A percentile compares a stretch with the other conserved stretches of the same genome.
Evolutionary conservation across 2,329 filamentous ascomycete species (phyloP).

Genomic region (Colletotrichum cordylinicola): DNA sequence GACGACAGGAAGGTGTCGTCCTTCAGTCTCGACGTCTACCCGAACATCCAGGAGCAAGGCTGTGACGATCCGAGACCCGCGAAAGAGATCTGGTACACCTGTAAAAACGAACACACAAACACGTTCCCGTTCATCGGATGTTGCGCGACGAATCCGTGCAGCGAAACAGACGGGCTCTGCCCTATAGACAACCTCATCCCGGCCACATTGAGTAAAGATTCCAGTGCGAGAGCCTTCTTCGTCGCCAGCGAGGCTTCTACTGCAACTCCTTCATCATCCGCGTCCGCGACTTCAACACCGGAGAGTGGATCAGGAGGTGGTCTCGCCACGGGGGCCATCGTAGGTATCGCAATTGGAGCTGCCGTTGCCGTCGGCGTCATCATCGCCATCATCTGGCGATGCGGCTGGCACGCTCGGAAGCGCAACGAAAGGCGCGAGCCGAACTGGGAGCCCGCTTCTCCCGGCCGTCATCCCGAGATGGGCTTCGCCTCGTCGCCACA

Average conservation of each 20-base stretch:
- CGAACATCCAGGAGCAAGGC: constrained; percentile 33
- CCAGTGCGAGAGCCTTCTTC: constrained; percentile 13
- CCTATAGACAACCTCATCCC: constrained; percentile 26
- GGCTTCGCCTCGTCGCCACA: background rate
- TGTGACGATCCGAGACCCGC: constrained; percentile 29
- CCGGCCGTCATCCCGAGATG: constrained; percentile 11
- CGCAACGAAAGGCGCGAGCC: constrained; percentile 16
- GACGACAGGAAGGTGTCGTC: constrained; percentile 29
- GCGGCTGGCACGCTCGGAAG: constrained; percentile 17
- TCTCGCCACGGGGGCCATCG: constrained; percentile 18
- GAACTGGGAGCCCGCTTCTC: constrained; percentile 2
- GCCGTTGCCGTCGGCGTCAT: constrained; percentile 10
- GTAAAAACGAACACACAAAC: constrained; percentile 21
- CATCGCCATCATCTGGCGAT: constrained; percentile 15
- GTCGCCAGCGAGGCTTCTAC: constrained; percentile 1
- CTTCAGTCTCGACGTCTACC: constrained; percentile 31
- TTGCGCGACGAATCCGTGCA: constrained; percentile 40
- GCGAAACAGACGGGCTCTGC: constrained; percentile 25
- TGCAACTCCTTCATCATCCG: background rate
- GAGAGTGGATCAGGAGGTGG: background rate
- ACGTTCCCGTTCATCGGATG: constrained; percentile 43
- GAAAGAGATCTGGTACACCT: constrained; percentile 38
- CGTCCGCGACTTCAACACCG: background rate
- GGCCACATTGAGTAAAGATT: constrained; percentile 30
- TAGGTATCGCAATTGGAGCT: constrained; percentile 26